Base-by-base conservation (phyloP, 768 basidiomycete species). In the Auriscalpium vulgare region DNA sequence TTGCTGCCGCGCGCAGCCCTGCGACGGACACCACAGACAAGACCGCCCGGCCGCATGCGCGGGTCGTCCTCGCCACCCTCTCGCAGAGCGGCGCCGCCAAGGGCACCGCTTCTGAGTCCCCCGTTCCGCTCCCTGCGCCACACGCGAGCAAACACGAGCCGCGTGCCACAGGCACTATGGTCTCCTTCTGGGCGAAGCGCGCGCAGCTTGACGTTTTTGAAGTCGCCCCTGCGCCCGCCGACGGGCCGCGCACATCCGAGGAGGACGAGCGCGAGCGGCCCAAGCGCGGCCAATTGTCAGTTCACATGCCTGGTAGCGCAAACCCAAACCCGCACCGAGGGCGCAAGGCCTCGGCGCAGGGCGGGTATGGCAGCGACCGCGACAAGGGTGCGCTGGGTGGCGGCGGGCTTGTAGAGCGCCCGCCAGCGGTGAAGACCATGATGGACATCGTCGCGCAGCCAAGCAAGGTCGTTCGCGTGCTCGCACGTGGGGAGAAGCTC, bases 401-500 rank as follows among this genome's bases (percentile, higher is more conserved):
- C 14, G 51, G 75, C 17, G 55, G 79, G 3, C 74, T 91, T 45
- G 89, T 91, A 50, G 89, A 91, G 66, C 81, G 87, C 17, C 87
- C 87, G 0, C 79, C 85, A 9, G 84, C 87, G 2, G 86, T 88
- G 48, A 81, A 83, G 77, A 83, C 85, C 4, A 88, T 91, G 87
- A 88, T 87, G 86, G 85, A 85, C 59, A 80, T 81, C 68, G 78
- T 87, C 9, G 74, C 84, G 19, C 84, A 88, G 60, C 84, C 87
- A 8, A 85, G 79, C 67, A 85, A 82, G 59, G 84, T 87, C 60
- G 83, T 91, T 37, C 76, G 88, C 23, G 85, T 92, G 34, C 80
- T 92, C 57, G 87, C 90, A 1, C 81, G 90, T 11, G 90, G 90
- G 36, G 90, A 92, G 77, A 90, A 91, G 69, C 70, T 92, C 53